Evolutionary conservation across 2,329 filamentous ascomycete species (phyloP).

Genomic region (Beauveria bassiana): DNA sequence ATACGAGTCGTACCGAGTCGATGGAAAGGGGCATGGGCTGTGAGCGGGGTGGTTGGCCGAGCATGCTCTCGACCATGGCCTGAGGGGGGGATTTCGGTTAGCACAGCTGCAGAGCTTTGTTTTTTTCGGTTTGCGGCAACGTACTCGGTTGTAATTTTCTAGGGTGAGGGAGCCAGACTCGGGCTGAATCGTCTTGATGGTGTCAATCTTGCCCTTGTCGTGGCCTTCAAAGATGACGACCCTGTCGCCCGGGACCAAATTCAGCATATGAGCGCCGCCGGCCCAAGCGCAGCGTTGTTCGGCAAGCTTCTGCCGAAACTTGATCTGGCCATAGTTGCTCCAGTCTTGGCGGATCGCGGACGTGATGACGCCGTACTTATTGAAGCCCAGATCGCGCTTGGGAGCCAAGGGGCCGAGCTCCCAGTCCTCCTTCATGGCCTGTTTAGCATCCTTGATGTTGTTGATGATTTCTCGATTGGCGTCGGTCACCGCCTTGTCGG

Average conservation of each 20-base stretch:
- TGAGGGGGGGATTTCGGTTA: conserved; percentile 33
- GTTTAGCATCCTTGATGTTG: conserved; percentile 33
- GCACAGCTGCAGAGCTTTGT: background rate
- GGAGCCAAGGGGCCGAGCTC: conserved; percentile 70
- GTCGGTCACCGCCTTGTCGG: conserved; percentile 23
- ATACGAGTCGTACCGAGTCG: conserved; percentile 71
- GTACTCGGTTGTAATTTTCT: conserved; percentile 56
- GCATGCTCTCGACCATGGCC: conserved; percentile 37
- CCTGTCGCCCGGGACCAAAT: conserved; percentile 40
- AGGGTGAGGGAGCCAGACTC: conserved; percentile 52
- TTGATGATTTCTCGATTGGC: conserved; percentile 26
- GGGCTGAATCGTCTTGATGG: conserved; percentile 50
- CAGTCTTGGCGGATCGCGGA: conserved; percentile 30
- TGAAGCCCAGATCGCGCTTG: conserved; percentile 60
- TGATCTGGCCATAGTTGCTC: conserved; percentile 23
- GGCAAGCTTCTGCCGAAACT: conserved; percentile 26
- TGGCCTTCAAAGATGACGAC: conserved; percentile 73
- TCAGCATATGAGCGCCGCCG: conserved; percentile 39
- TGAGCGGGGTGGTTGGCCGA: conserved; percentile 23
- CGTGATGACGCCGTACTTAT: conserved; percentile 49
- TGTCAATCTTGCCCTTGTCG: conserved; percentile 77
- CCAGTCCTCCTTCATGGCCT: conserved; percentile 66
- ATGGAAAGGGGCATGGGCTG: conserved; percentile 50
- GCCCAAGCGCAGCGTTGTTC: conserved; percentile 45
- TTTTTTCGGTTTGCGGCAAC: conserved; percentile 17